A percentile compares a stretch with the other conserved stretches of the same genome.
Conservation (phyloP, 2,329 filamentous ascomycete genomes). For the Ophiostoma ips region DNA sequence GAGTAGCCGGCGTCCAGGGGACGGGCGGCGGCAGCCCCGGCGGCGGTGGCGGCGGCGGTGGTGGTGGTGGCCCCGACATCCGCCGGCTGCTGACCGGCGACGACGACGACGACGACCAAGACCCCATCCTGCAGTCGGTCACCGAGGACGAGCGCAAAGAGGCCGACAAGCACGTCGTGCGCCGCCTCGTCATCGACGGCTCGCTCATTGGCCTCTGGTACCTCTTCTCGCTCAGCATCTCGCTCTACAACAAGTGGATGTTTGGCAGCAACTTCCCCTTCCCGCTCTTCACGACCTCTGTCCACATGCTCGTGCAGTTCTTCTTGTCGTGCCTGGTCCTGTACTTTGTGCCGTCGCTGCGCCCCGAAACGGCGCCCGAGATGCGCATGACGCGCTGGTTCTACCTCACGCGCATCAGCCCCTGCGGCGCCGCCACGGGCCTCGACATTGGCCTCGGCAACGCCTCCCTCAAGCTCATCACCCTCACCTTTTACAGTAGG, state of each 20-base stretch:
- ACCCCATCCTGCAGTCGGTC: constrained; percentile 22
- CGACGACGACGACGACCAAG: neutral
- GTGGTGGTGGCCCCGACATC: neutral
- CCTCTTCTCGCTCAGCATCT: constrained; percentile 83
- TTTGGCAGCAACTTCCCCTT: constrained; percentile 89
- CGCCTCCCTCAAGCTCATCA: constrained; percentile 90
- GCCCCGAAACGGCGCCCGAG: constrained; percentile 40
- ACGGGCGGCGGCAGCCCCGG: constrained; percentile 21
- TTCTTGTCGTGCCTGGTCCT: constrained; percentile 62
- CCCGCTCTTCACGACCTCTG: constrained; percentile 83
- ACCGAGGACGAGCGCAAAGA: constrained; percentile 61
- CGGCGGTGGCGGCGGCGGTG: neutral
- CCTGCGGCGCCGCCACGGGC: constrained; percentile 83
- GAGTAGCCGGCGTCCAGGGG: too few relatives aligned
- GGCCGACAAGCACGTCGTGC: constrained; percentile 61
- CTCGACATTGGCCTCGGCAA: constrained; percentile 94
- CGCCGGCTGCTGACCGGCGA: neutral
- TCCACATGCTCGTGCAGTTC: constrained; percentile 96
- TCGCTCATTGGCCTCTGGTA: constrained; percentile 78
- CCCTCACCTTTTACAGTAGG: constrained; percentile 75
- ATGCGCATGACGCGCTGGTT: constrained; percentile 65
- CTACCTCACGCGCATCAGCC: constrained; percentile 81
- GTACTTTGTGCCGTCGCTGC: constrained; percentile 67
- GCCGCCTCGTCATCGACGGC: constrained; percentile 58
- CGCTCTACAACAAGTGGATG: constrained; percentile 99